Percentiles rank a stretch among this genome's conserved stretches.
phyloP scores from a whole-genome alignment of 179 eudicot genomes.

The Carnegiea gigantea region DNA sequence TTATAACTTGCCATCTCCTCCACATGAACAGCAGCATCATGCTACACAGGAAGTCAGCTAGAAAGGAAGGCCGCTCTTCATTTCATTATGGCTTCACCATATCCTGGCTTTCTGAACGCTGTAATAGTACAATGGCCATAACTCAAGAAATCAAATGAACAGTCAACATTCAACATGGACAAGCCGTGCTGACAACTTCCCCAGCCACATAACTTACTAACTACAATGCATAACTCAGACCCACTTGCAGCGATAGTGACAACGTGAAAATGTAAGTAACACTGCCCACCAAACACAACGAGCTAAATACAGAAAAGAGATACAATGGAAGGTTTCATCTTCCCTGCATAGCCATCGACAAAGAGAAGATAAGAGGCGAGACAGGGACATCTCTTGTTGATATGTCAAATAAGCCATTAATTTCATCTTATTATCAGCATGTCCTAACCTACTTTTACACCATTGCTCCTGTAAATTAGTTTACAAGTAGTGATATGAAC shows the following conservation, averaged over 20 bases:
- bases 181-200: neutral
- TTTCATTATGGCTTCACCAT: neutral
- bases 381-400: neutral
- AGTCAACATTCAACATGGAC: neutral
- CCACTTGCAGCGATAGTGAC: no score
- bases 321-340: neutral
- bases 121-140: neutral
- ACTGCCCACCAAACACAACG: neutral
- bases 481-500: neutral
- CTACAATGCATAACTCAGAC: neutral
- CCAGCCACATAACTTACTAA: no score
- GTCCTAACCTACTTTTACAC: neutral
- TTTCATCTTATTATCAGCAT: neutral
- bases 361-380: neutral
- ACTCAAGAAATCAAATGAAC: neutral
- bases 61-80: neutral
- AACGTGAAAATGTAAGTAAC: no score
- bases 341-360: neutral
- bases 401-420: neutral
- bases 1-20: neutral
- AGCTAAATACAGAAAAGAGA: neutral
- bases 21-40: neutral
- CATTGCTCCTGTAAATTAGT: neutral
- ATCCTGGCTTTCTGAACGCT: neutral
- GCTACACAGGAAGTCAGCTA: neutral